Evolutionary conservation across 2,329 filamentous ascomycete genomes (phyloP).

Genomic region (Colletotrichum melonis): DNA sequence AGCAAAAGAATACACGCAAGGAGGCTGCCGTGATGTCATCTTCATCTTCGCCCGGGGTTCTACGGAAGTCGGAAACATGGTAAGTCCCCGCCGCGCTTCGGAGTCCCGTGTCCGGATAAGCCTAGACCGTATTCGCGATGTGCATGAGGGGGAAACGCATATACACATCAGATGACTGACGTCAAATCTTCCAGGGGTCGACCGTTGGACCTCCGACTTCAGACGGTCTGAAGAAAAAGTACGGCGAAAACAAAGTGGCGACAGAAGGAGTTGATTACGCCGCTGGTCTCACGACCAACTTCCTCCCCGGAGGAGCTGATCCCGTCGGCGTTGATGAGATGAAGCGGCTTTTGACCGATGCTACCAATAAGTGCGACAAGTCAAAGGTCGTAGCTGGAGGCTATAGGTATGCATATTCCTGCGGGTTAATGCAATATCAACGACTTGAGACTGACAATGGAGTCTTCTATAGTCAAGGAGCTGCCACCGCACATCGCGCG

Average conservation of each 20-base stretch:
- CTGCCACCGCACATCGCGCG: conserved; percentile 41
- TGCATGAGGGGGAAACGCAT: not conserved
- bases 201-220: conserved; percentile 36
- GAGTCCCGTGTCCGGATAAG: conserved; percentile 33
- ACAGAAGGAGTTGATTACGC: conserved; percentile 47
- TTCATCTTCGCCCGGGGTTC: conserved; percentile 53
- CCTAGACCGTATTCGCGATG: conserved; percentile 39
- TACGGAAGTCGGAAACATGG: conserved; percentile 52
- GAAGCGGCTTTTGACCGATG: conserved; percentile 46
- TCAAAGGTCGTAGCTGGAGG: conserved; percentile 50
- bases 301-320: conserved; percentile 45
- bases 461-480: conserved; percentile 43
- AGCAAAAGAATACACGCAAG: conserved; percentile 9
- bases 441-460: not conserved
- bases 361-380: conserved; percentile 48
- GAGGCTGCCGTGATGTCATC: conserved; percentile 42
- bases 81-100: conserved; percentile 30
- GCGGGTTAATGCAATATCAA: not conserved
- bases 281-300: conserved; percentile 46
- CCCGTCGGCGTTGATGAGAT: conserved; percentile 44
- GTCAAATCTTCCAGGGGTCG: conserved; percentile 23
- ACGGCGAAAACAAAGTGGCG: conserved; percentile 37
- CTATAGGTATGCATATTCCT: conserved; percentile 42
- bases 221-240: conserved; percentile 33
- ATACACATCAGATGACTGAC: conserved; percentile 10